These are phyloP conservation scores for Gloeostereum incarnatum DNA, from an alignment of 768 basidiomycete genomes.

Conservation along the genomic window DNA sequence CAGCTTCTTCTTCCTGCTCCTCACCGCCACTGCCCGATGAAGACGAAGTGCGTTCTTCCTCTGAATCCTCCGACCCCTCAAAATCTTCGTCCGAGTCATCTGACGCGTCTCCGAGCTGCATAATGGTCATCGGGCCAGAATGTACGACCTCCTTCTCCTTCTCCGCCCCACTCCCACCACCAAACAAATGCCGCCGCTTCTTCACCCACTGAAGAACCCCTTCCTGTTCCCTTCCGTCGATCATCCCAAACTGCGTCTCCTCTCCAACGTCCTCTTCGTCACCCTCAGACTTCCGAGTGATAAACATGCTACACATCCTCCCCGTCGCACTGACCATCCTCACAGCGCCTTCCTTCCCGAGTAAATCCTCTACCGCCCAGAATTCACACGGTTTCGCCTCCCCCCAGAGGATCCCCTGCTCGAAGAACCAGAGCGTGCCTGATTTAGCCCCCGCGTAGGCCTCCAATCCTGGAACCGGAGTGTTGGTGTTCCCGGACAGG, in stretches of 20 bases:
- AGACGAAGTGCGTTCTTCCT: conserved; percentile 38
- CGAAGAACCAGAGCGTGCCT: conserved; percentile 66
- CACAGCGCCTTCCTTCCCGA: conserved; percentile 30
- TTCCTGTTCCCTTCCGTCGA: conserved; percentile 62
- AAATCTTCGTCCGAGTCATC: conserved; percentile 22
- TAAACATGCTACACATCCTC: conserved; percentile 53
- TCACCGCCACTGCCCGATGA: conserved; percentile 26
- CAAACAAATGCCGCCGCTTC: conserved; percentile 46
- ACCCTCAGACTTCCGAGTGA: conserved; percentile 30
- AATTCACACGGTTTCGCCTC: conserved; percentile 74
- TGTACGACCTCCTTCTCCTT: conserved; percentile 14
- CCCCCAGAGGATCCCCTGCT: conserved; percentile 61
- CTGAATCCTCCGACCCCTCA: conserved; percentile 30
- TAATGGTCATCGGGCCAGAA: conserved; percentile 20
- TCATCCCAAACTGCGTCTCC: conserved; percentile 63
- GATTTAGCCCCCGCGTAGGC: conserved; percentile 66
- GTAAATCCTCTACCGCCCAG: conserved; percentile 56
- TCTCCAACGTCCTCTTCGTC: conserved; percentile 34
- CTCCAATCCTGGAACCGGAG: conserved; percentile 52
- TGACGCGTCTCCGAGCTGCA: conserved; percentile 15
- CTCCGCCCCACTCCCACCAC: conserved; percentile 12
- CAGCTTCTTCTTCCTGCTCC: conserved; percentile 20
- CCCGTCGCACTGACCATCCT: conserved; percentile 55
- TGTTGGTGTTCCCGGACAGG: conserved; percentile 24
- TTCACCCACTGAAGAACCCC: conserved; percentile 61